These are phyloP conservation scores for Termitomyces sp. DNA, from an alignment of 768 basidiomycete species.

Conservation along the genomic window DNA sequence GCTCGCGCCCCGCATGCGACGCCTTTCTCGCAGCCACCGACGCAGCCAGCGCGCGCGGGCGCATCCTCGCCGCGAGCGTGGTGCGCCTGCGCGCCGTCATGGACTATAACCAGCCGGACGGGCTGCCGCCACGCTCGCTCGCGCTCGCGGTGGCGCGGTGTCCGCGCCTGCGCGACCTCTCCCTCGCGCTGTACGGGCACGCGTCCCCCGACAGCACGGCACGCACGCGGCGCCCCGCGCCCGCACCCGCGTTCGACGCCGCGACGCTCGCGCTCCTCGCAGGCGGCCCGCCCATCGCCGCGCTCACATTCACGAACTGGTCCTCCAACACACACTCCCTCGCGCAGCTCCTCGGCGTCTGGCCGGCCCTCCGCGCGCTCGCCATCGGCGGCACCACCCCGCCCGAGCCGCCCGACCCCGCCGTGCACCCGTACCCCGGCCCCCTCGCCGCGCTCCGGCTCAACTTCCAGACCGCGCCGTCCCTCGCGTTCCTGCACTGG, in stretches of 20 bases:
- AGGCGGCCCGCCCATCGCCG: conserved; percentile 45
- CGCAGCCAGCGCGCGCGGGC: conserved; percentile 38
- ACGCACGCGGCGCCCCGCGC: conserved; percentile 43
- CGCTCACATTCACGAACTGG: conserved; percentile 66
- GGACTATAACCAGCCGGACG: conserved; percentile 58
- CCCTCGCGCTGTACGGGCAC: conserved; percentile 54
- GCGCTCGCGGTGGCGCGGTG: conserved; percentile 44
- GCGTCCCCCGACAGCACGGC: conserved; percentile 38
- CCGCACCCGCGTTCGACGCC: conserved; percentile 52
- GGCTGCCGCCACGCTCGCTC: not conserved
- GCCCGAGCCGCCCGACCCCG: conserved; percentile 41
- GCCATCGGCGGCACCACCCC: conserved; percentile 52
- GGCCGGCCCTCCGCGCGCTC: conserved; percentile 52
- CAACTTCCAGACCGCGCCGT: conserved; percentile 61
- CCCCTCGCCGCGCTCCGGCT: conserved; percentile 49
- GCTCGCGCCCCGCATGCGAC: conserved; percentile 44
- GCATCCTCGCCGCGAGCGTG: conserved; percentile 48
- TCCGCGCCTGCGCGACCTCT: conserved; percentile 51
- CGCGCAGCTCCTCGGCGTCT: conserved; percentile 57
- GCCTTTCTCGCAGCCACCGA: conserved; percentile 50
- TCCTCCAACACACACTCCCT: conserved; percentile 54
- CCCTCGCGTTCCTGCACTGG: conserved; percentile 62
- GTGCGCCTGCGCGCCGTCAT: conserved; percentile 47
- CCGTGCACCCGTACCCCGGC: conserved; percentile 37
- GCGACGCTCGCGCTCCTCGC: conserved; percentile 45